Base-by-base conservation (phyloP, 2,329 filamentous ascomycete species). In the Podosphaera xanthii region DNA sequence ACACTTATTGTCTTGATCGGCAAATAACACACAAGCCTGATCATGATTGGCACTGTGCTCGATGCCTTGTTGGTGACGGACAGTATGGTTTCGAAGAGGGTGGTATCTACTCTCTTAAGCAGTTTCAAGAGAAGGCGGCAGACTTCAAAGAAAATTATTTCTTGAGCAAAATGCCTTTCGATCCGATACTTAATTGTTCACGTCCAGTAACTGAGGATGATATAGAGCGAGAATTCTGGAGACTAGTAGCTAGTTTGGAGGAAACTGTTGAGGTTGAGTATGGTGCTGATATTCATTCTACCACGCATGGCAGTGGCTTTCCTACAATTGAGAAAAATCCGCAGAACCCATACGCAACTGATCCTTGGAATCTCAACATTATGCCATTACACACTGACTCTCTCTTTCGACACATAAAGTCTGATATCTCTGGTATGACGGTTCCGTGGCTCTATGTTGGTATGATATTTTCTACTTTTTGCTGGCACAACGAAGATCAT, bases 401-500 rank as follows among this genome's bases (percentile, higher is more conserved):
- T 55, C 75, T 98, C 0, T 98, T 98, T 74, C 81, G 91, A 56
- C 87, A 98, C 66, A 97, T 98, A 75, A 97, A 97, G 70, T 88
- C 91, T 0, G 92, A 98, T 68, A 94, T 98, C 58, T 97, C 92
- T 1, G 92, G 92, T 44, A 98, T 98, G 92, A 98, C 92, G 0
- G 91, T 98, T 6, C 92, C 92, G 0, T 98, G 92, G 92, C 82
- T 98, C 2, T 98, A 98, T 68, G 92, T 98, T 3, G 92, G 92
- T 62, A 98, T 98, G 92, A 94, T 94, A 46, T 98, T 98, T 70
- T 98, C 92, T 0, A 97, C 92, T 0, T 98, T 98, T 68, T 98
- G 92, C 71, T 98, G 92, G 92, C 92, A 98, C 70, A 96, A 95
- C 63, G 92, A 98, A 68, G 92, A 98, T 67, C 92, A 98, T 68